Evolutionary conservation across 169 alveolate genomes (phyloP), one percentile per base, ranked within the genome.

Genomic region (Neospora caninum): DNA sequence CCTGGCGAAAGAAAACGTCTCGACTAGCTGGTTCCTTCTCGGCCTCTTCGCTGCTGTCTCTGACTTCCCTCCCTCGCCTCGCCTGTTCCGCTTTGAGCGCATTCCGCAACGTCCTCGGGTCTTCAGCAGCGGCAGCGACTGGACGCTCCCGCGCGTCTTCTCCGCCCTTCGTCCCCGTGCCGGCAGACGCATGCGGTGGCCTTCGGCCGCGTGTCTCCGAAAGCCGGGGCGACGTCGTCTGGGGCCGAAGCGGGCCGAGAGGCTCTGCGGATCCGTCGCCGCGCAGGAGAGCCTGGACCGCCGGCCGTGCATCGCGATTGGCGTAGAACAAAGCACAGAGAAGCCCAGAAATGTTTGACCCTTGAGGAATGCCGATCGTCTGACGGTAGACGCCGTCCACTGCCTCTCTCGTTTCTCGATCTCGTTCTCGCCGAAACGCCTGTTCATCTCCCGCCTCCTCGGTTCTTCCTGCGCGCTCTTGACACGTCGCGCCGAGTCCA

Each of bases 341-440:
- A 16, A 91, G 69, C 7, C 70, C 86, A 20, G 94, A 91, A 45
- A 91, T 18, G 34, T 54, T 91, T 0, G 91, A 31, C 43, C 94
- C 94, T 43, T 91, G 94, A 45, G 94, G 94, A n/a, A 91, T 53
- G 39, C 94, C 94, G 27, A n/a, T 58, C n/a, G 39, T 69, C 88
- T 91, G 94, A 0, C 94, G 49, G 43, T 54, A 87, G n/a, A 54
- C 92, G 10, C 92, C 92, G 34, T 18, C 10, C 34, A 29, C 73
- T 29, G 4, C 34, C 34, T 64, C 34, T 4, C 73, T 7, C 73
- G n/a, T 64, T 29, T 64, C 73, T 64, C 73, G 73, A 0, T 64
- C 73, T 64, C 73, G 73, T 7, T 13, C 73, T 64, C n/a, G 73
- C 4, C 73, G 13, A 9, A 10, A 9, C 31, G 16, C 73, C 73